A percentile compares a stretch with the other conserved stretches of the same genome.
phyloP scores from a whole-genome alignment of 768 basidiomycete species.

The Tricholoma furcatifolium region DNA sequence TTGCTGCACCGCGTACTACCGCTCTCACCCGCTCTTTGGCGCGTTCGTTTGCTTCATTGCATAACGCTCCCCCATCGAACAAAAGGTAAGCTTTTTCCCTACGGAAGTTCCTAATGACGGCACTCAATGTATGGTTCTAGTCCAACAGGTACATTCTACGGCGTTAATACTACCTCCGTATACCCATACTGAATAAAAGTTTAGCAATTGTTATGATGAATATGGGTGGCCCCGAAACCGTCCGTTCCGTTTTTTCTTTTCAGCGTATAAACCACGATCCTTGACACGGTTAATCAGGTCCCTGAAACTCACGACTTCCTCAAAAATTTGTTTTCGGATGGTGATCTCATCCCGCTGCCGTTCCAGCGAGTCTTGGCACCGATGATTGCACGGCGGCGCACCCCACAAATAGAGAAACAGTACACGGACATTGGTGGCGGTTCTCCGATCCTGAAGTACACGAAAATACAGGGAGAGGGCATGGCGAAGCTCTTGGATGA shows the following conservation, averaged over 20 bases:
- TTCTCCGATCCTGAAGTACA: constrained; percentile 92
- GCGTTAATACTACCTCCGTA: constrained; percentile 3
- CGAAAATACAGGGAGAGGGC: constrained; percentile 80
- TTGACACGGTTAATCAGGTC: constrained; percentile 50
- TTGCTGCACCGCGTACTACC: constrained; percentile 16
- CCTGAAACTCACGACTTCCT: constrained; percentile 92
- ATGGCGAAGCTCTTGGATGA: constrained; percentile 94
- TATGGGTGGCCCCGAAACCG: constrained; percentile 97
- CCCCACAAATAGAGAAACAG: constrained; percentile 92
- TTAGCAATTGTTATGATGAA: constrained; percentile 94
- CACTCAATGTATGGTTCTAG: constrained; percentile 27
- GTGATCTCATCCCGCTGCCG: constrained; percentile 93
- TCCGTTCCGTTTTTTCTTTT: constrained; percentile 39
- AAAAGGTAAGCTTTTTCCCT: constrained; percentile 38
- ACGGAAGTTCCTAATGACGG: constrained; percentile 16
- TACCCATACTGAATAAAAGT: constrained; percentile 15
- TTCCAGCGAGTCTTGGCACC: constrained; percentile 89
- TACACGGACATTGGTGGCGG: constrained; percentile 96
- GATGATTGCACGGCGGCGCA: constrained; percentile 82
- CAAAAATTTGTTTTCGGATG: constrained; percentile 86
- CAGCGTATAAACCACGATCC: constrained; percentile 1
- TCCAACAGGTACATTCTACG: constrained; percentile 53
- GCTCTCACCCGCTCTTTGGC: constrained; percentile 25
- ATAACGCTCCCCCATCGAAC: constrained; percentile 33
- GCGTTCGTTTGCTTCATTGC: constrained; percentile 45